Evolutionary conservation across 116 monocot species (phyloP), one percentile per base, ranked within the genome.

Genomic region (Phalaenopsis hybrid): DNA sequence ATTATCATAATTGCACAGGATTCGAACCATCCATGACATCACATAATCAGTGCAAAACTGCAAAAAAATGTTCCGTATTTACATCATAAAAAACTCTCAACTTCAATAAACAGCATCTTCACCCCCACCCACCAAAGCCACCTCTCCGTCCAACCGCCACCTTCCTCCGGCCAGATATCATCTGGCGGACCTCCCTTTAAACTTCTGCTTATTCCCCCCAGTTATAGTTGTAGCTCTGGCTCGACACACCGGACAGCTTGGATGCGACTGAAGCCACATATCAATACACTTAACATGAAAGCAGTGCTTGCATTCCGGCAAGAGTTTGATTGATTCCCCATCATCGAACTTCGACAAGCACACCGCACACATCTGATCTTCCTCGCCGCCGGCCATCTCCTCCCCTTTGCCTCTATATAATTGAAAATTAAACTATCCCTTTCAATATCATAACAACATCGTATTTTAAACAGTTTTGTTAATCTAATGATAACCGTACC

Each of bases 251-350:
- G 81, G 81, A 44, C 81, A 81, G 20, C 18, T 73, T 25, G 81
- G 51, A 51, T 81, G 81, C 5, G 55, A 81, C 17, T 34, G 49
- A 33, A 81, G 81, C 81, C 81, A 81, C 81, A 31, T 73, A 12
- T 81, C 81, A 8, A 81, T 74, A 52, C 81, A 81, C 50, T 23
- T 44, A 8, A 52, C 81, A 55, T 81, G 81, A 51, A 73, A 81
- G 33, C 72, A 74, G 46, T 81, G 73, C 34, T 73, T 72, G 31
- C 81, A 81, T 43, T 41, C 20, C 15, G 81, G 73, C 31, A 81
- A 13, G 4, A 50, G 44, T n/a, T 16, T 7, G 4, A 81, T 45
- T 6, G 20, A 52, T 31, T 81, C 81, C 48, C 50, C 81, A 10
- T 81, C 72, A 28, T 16, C 52, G 8, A 81, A 81, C 46, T 52